Evolutionary conservation across 2,329 filamentous ascomycete genomes (phyloP).

Genomic region (Monosporascus sp.): DNA sequence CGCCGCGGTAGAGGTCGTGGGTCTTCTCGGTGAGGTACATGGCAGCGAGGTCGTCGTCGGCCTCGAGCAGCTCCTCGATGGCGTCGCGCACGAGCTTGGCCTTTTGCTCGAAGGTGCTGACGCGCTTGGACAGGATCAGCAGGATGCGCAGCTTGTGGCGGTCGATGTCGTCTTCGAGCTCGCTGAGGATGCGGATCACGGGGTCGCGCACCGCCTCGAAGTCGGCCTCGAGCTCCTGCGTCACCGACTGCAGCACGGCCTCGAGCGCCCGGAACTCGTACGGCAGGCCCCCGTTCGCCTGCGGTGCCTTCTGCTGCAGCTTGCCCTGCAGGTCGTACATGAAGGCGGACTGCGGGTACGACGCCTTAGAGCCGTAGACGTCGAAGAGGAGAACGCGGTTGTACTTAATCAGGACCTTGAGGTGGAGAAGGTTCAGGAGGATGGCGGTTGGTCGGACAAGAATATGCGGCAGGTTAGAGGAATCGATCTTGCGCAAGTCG

Average conservation of each 20-base stretch:
- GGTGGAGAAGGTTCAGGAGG: slow-evolving; percentile 90
- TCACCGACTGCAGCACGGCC: slow-evolving; percentile 90
- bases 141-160: slow-evolving; percentile 86
- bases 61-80: slow-evolving; percentile 90
- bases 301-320: slow-evolving; percentile 69
- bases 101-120: slow-evolving; percentile 97
- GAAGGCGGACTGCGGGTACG: slow-evolving; percentile 92
- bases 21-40: slow-evolving; percentile 96
- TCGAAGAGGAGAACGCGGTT: slow-evolving; percentile 94
- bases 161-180: slow-evolving; percentile 95
- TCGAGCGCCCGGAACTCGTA: slow-evolving; percentile 97
- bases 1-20: slow-evolving; percentile 63
- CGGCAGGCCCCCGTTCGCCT: slow-evolving; percentile 62
- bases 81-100: slow-evolving; percentile 89
- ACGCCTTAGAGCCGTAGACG: slow-evolving; percentile 89
- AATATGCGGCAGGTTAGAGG: slow-evolving; percentile 90
- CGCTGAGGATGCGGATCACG: slow-evolving; percentile 79
- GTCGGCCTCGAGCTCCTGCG: slow-evolving; percentile 84
- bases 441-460: slow-evolving; percentile 90
- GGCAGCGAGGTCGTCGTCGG: slow-evolving; percentile 85
- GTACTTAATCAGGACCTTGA: slow-evolving; percentile 91
- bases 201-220: slow-evolving; percentile 92
- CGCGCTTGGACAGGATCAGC: slow-evolving; percentile 88
- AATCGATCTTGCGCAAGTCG: slow-evolving; percentile 96
- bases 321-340: slow-evolving; percentile 97